Percentiles rank a stretch among this genome's conserved stretches.
Evolutionary conservation across 768 basidiomycete species (phyloP).

Genomic region (Boletellus ananiceps): DNA sequence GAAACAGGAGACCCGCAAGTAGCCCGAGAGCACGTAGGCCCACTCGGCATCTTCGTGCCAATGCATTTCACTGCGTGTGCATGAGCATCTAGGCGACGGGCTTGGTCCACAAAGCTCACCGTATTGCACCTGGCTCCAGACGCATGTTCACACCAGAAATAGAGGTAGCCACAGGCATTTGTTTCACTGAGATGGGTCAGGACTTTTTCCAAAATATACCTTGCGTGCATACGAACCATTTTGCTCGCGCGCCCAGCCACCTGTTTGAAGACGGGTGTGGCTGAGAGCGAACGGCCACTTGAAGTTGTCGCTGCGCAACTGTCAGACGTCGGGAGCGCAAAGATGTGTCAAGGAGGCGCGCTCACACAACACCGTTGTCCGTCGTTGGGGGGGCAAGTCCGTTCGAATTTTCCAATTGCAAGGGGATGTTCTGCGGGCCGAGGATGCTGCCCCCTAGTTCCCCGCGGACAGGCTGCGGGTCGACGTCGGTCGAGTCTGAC

Average conservation of each 20-base stretch:
- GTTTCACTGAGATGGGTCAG: slow-evolving; percentile 26
- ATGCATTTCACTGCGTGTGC: slow-evolving; percentile 36
- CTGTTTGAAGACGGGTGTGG: slow-evolving; percentile 53
- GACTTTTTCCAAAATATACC: background rate
- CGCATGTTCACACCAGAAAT: slow-evolving; percentile 43
- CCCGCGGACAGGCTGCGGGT: slow-evolving; percentile 43
- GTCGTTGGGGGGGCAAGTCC: slow-evolving; percentile 57
- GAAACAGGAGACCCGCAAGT: slow-evolving; percentile 45
- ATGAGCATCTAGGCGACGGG: slow-evolving; percentile 1
- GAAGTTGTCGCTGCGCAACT: slow-evolving; percentile 36
- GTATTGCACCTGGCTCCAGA: slow-evolving; percentile 38
- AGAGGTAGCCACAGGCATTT: slow-evolving; percentile 38
- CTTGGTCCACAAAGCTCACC: slow-evolving; percentile 20
- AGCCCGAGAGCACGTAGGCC: slow-evolving; percentile 51
- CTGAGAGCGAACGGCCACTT: slow-evolving; percentile 66
- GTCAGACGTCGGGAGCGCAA: background rate
- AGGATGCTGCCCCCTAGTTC: slow-evolving; percentile 44
- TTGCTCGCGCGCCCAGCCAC: slow-evolving; percentile 66
- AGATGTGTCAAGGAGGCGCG: background rate
- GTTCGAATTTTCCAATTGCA: slow-evolving; percentile 57
- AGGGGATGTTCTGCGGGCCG: slow-evolving; percentile 52
- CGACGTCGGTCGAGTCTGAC: slow-evolving; percentile 17
- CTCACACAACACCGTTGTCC: slow-evolving; percentile 49
- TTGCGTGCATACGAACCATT: slow-evolving; percentile 38
- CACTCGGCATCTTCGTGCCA: slow-evolving; percentile 45